Conservation (phyloP, 495 filamentous ascomycete genomes). For the Talaromyces thailandensis region DNA sequence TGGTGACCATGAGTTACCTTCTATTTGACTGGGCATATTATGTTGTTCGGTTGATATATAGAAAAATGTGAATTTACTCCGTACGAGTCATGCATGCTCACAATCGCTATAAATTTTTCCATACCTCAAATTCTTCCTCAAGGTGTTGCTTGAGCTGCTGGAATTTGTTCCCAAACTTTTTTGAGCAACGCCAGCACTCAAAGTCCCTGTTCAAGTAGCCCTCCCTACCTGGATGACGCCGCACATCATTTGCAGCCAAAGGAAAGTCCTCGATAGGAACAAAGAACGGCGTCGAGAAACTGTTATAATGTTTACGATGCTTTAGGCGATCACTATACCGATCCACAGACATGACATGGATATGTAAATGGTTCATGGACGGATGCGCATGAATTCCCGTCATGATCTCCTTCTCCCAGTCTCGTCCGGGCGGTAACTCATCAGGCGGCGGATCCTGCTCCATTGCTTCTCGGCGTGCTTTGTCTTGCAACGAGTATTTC, state of each 20-base stretch:
- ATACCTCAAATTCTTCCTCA: conserved; percentile 67
- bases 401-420: conserved; percentile 71
- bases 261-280: conserved; percentile 76
- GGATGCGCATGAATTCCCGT: conserved; percentile 78
- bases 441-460: conserved; percentile 29
- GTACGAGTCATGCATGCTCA: not conserved
- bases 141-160: conserved; percentile 70
- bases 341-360: conserved; percentile 78
- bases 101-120: conserved; percentile 59
- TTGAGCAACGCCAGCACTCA: conserved; percentile 79
- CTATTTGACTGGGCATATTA: not conserved
- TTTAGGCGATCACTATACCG: conserved; percentile 59
- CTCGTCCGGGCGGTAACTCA: conserved; percentile 56
- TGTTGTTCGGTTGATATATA: not conserved
- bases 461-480: conserved; percentile 46
- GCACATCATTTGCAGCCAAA: conserved; percentile 48
- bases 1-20: not conserved
- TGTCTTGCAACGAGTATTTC: conserved; percentile 50
- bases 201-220: conserved; percentile 55
- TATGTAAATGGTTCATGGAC: conserved; percentile 87
- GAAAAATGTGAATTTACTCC: not conserved
- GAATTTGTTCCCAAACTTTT: conserved; percentile 64
- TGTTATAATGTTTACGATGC: conserved; percentile 85
- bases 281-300: conserved; percentile 83
- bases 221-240: conserved; percentile 44